Evolutionary conservation across 768 basidiomycete genomes (phyloP).

Genomic region (Podaxis sp.): DNA sequence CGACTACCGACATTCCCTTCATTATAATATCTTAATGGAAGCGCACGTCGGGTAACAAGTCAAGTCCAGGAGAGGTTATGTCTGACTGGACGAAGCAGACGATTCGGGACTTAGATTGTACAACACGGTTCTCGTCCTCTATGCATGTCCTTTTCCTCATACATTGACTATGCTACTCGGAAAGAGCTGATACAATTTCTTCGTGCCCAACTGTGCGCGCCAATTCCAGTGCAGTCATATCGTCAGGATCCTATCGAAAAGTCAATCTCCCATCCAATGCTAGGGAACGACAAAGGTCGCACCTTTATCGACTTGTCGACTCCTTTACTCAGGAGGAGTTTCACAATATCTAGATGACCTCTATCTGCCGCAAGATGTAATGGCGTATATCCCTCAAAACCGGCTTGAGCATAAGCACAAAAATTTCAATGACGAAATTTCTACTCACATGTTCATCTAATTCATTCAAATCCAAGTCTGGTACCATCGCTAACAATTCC

Average conservation of each 20-base stretch:
- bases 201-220: constrained; percentile 57
- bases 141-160: background rate
- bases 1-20: background rate
- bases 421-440: background rate
- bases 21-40: background rate
- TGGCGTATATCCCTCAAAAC: constrained; percentile 77
- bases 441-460: constrained; percentile 71
- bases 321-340: constrained; percentile 57
- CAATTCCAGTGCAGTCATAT: constrained; percentile 56
- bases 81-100: background rate
- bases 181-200: constrained; percentile 44
- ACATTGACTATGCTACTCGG: background rate
- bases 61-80: background rate
- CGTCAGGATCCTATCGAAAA: constrained; percentile 60
- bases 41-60: background rate
- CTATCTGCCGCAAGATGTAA: constrained; percentile 87
- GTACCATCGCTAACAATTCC: constrained; percentile 38
- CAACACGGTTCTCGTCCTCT: background rate
- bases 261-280: background rate
- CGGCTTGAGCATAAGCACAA: background rate
- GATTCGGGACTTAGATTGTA: background rate
- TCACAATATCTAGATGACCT: constrained; percentile 58
- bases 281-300: constrained; percentile 2
- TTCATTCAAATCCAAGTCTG: constrained; percentile 51
- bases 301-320: constrained; percentile 70